Evolutionary conservation across 176 grass and related monocot species (phyloP), one percentile per base, ranked within the genome.

Genomic region (barley (Hordeum vulgare)): DNA sequence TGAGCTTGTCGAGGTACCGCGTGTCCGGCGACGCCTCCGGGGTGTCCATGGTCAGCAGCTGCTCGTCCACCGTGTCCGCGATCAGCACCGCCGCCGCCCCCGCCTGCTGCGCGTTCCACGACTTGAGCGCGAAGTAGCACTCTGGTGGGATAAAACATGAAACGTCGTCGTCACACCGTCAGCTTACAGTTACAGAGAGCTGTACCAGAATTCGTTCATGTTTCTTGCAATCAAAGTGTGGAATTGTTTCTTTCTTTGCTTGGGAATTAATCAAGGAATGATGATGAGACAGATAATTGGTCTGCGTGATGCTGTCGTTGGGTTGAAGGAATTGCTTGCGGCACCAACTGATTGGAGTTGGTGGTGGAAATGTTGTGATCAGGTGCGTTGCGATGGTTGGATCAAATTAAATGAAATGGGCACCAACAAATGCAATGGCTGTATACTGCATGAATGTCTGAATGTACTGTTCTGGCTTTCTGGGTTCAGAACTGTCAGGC

Each of bases 41-140:
- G 12, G 89, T 93, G 89, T 99, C 96, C 96, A 99, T 99, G 11
- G 96, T 99, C 2, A 99, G 87, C 9, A 99, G 85, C 75, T 89
- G 91, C 87, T 99, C 96, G 73, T 96, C 91, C 3, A 87, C 62
- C 80, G 8, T 96, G 87, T 99, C 93, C 5, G 83, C 90, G 64
- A 99, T 85, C 33, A 99, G 87, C 61, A 99, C 70, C 18, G 93
- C 96, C 4, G 87, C 96, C 34, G 96, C 96, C 4, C 96, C 96
- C 1, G 96, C 89, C 39, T 82, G 86, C 87, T 99, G 96, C 61
- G 89, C 93, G 80, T 99, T 91, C 96, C 96, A 99, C 68, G 96
- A 58, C 87, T 99, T 99, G 54, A 90, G 81, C 18, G 96, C 93
- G 80, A 99, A 99, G 85, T 44, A 99, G 89, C 96, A 99, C 2